phyloP scores from a whole-genome alignment of 169 alveolate genomes.

The Cryptosporidium viatorum region DNA sequence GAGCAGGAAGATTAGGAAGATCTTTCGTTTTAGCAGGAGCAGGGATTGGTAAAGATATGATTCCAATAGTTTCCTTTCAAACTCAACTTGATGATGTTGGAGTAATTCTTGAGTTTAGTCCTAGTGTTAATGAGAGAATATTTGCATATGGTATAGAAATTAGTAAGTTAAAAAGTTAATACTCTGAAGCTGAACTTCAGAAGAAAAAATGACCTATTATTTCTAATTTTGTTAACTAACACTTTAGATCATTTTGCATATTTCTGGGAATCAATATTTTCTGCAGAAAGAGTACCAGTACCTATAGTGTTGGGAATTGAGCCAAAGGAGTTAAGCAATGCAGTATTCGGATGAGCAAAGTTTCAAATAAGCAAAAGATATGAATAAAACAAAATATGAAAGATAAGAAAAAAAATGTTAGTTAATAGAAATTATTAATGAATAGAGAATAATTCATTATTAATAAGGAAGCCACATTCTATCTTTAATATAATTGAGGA shows the following conservation, averaged over 20 bases:
- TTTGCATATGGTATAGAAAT: constrained; percentile 74
- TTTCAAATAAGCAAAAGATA: neutral
- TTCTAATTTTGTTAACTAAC: neutral
- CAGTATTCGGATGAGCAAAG: constrained; percentile 24
- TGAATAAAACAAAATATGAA: neutral
- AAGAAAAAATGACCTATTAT: neutral
- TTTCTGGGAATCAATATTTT: constrained; percentile 71
- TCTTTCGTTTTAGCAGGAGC: constrained; percentile 74
- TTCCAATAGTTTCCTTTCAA: constrained; percentile 71
- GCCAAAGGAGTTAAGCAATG: constrained; percentile 62
- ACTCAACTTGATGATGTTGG: constrained; percentile 74
- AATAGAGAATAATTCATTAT: neutral
- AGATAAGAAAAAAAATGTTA: neutral
- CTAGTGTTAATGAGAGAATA: constrained; percentile 34
- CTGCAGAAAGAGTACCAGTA: constrained; percentile 55
- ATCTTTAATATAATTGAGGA: constrained; percentile 35
- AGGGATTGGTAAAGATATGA: constrained; percentile 61
- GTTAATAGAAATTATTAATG: neutral
- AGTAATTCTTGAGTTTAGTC: constrained; percentile 61
- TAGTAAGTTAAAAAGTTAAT: constrained; percentile 23
- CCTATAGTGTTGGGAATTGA: constrained; percentile 63
- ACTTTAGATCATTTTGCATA: constrained; percentile 70
- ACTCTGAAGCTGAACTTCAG: neutral
- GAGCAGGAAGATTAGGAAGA: constrained; percentile 73
- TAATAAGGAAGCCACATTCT: constrained; percentile 61